Evolutionary conservation across 768 basidiomycete genomes (phyloP).

Genomic region (Tulasnella calospora): DNA sequence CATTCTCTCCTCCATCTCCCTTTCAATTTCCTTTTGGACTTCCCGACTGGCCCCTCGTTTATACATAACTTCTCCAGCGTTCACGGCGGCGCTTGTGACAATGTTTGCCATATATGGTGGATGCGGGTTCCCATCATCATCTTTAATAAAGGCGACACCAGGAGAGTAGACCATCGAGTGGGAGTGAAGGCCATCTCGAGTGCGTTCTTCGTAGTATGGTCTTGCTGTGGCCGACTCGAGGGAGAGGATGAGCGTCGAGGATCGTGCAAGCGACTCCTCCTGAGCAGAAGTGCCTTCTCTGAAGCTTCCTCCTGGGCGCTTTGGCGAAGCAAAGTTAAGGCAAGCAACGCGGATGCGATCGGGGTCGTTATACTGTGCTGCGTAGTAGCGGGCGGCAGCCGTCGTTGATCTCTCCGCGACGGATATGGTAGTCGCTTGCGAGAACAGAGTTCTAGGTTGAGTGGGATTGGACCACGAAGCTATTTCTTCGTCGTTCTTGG

Average conservation of each 20-base stretch:
- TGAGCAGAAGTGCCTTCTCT: slow-evolving; percentile 68
- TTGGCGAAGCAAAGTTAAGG: slow-evolving; percentile 72
- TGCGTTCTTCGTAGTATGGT: slow-evolving; percentile 51
- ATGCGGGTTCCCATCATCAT: slow-evolving; percentile 55
- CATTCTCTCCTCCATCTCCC: slow-evolving; percentile 65
- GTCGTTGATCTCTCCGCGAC: neutral
- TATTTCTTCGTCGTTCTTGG: neutral
- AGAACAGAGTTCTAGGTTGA: neutral
- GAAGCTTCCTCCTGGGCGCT: slow-evolving; percentile 71
- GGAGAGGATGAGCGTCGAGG: slow-evolving; percentile 62
- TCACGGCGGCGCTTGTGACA: slow-evolving; percentile 68
- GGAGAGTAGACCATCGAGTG: slow-evolving; percentile 76
- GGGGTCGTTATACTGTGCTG: neutral
- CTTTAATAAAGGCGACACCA: slow-evolving; percentile 54
- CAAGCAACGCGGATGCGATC: neutral
- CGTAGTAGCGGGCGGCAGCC: neutral
- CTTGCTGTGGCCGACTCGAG: slow-evolving; percentile 53
- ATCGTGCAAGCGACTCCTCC: slow-evolving; percentile 72
- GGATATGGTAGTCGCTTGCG: neutral
- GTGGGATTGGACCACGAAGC: neutral
- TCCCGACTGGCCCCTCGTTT: slow-evolving; percentile 30
- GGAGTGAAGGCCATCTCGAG: slow-evolving; percentile 54
- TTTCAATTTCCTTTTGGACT: slow-evolving; percentile 44
- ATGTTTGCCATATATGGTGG: slow-evolving; percentile 59
- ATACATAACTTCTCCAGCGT: slow-evolving; percentile 49